phyloP scores from a whole-genome alignment of 2,329 filamentous ascomycete species.

The Sporothrix mexicana region DNA sequence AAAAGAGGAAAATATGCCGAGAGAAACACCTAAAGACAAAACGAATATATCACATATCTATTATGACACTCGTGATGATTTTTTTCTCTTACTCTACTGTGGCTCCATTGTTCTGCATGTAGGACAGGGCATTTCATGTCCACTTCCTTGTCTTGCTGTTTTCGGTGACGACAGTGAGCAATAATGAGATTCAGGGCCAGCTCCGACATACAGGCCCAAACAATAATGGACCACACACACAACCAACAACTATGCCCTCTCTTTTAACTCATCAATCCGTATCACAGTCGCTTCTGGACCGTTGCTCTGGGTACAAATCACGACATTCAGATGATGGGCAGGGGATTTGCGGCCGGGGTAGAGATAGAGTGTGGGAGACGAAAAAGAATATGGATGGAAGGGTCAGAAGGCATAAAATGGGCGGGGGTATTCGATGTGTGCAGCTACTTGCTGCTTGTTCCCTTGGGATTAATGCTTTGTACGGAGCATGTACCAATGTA shows the following conservation, averaged over 20 bases:
- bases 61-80: neutral
- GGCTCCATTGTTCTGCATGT: neutral
- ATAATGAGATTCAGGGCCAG: slow-evolving; percentile 6
- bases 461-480: neutral
- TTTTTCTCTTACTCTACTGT: neutral
- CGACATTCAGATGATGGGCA: slow-evolving; percentile 21
- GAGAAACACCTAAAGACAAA: neutral
- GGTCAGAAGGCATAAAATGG: neutral
- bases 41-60: neutral
- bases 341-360: slow-evolving; percentile 22
- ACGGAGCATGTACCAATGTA: slow-evolving; percentile 4
- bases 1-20: neutral
- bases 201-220: neutral
- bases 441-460: neutral
- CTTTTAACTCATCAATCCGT: neutral
- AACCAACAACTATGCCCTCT: neutral
- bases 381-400: neutral
- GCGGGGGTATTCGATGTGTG: slow-evolving; percentile 13
- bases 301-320: neutral
- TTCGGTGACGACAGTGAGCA: neutral
- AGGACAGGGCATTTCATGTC: neutral
- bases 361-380: neutral
- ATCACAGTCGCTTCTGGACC: neutral
- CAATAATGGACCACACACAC: neutral
- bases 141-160: neutral